Conservation (phyloP, 139 green algal species). For the Coelastrella sp. region DNA sequence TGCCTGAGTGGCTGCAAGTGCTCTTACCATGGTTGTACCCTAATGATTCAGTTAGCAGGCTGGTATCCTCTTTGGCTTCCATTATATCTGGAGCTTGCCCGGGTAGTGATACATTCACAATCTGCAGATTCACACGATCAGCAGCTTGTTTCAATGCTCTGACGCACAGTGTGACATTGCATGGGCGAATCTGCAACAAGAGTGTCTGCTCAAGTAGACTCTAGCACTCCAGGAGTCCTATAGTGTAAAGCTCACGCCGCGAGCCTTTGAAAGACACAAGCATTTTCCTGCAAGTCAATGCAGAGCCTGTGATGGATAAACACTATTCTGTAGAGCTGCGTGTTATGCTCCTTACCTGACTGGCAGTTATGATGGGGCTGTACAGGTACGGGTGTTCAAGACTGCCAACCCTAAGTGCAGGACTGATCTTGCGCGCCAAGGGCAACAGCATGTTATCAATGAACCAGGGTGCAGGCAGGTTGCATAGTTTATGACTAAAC, state of each 20-base stretch:
- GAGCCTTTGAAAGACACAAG: too few species aligned
- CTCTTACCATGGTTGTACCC: not conserved
- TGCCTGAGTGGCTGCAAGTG: too few species aligned
- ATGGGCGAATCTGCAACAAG: too few species aligned
- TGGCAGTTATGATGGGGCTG: slow-evolving; percentile 58
- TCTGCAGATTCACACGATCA: not conserved
- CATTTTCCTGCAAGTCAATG: too few species aligned
- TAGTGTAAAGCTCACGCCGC: too few species aligned
- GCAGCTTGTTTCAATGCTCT: too few species aligned
- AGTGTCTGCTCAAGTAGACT: too few species aligned
- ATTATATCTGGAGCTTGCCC: slow-evolving; percentile 40
- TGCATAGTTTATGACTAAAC: slow-evolving; percentile 53
- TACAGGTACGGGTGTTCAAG: slow-evolving; percentile 54
- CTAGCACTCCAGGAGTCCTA: too few species aligned
- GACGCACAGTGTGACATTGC: too few species aligned
- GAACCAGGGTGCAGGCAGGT: slow-evolving; percentile 71
- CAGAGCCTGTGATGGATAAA: too few species aligned
- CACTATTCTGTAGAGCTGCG: too few species aligned
- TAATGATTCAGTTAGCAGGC: not conserved
- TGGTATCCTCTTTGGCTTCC: slow-evolving; percentile 50
- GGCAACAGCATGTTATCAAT: slow-evolving; percentile 65
- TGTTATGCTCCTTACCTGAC: slow-evolving; percentile 52
- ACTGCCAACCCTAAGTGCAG: slow-evolving; percentile 54
- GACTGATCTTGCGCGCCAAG: slow-evolving; percentile 55
- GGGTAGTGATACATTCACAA: slow-evolving; percentile 40